Percentiles rank a stretch among this genome's conserved stretches.
phyloP scores from a whole-genome alignment of 2,329 filamentous ascomycete genomes.

The Fusarium goolgardi region DNA sequence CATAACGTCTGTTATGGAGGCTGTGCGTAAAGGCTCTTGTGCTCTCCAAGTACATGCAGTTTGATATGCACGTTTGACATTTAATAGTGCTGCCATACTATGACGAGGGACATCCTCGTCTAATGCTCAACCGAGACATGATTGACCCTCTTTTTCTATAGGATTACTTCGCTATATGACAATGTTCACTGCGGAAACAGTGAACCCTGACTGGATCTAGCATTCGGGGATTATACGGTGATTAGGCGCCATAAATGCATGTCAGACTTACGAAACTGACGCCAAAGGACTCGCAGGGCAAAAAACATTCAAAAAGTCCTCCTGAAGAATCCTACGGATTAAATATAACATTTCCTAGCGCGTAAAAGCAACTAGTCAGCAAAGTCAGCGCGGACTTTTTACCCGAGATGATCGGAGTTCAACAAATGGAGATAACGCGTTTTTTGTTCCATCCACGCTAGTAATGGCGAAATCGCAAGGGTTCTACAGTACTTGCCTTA shows the following conservation, averaged over 20 bases:
- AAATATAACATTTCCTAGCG: neutral
- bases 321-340: slow-evolving; percentile 1
- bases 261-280: neutral
- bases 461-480: slow-evolving; percentile 8
- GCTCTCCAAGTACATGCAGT: neutral
- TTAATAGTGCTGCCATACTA: neutral
- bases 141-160: neutral
- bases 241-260: neutral
- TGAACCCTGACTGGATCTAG: neutral
- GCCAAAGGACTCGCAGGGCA: slow-evolving; percentile 3
- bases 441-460: neutral
- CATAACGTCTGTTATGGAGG: neutral
- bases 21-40: neutral
- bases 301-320: neutral
- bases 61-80: neutral
- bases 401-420: neutral
- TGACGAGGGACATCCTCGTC: neutral
- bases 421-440: too few relatives aligned
- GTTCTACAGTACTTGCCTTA: slow-evolving; percentile 1
- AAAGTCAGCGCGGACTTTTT: neutral
- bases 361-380: neutral
- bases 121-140: neutral
- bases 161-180: neutral
- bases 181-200: neutral
- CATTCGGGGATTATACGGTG: too few relatives aligned